Percentiles rank a stretch among this genome's conserved stretches.
Evolutionary conservation across 331 rosid species (phyloP).

Genomic region (Malus hybrid): DNA sequence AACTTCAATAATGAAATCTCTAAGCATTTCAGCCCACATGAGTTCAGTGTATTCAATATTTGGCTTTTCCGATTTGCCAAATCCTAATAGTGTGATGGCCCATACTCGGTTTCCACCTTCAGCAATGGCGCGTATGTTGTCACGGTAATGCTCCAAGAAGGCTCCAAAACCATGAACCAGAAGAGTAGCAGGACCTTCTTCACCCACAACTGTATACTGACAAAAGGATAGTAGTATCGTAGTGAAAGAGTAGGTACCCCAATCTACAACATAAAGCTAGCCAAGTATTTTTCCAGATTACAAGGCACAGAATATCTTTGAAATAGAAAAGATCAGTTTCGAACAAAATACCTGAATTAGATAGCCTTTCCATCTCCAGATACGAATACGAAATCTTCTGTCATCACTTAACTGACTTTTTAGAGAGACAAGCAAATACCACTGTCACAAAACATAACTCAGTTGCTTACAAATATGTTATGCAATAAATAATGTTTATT

Average conservation of each 20-base stretch:
- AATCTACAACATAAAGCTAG: neutral
- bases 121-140: conserved; percentile 51
- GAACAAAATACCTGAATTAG: conserved; percentile 54
- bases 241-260: conserved; percentile 8
- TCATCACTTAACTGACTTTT: conserved; percentile 32
- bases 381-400: conserved; percentile 36
- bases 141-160: conserved; percentile 74
- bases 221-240: conserved; percentile 10
- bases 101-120: conserved; percentile 67
- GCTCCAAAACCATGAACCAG: conserved; percentile 97
- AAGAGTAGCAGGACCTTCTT: conserved; percentile 69
- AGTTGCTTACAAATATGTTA: neutral
- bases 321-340: neutral
- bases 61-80: conserved; percentile 91
- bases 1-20: conserved; percentile 79
- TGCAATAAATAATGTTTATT: neutral
- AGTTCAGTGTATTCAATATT: conserved; percentile 70
- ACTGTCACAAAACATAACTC: conserved; percentile 36
- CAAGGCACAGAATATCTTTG: neutral
- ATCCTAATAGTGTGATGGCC: conserved; percentile 78
- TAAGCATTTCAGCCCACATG: conserved; percentile 76
- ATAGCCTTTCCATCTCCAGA: conserved; percentile 87
- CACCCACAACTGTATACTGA: conserved; percentile 73
- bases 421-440: conserved; percentile 74
- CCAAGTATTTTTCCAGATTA: neutral